Evolutionary conservation across 306 rosid genomes (phyloP).

Genomic region (Fragaria ananassa): DNA sequence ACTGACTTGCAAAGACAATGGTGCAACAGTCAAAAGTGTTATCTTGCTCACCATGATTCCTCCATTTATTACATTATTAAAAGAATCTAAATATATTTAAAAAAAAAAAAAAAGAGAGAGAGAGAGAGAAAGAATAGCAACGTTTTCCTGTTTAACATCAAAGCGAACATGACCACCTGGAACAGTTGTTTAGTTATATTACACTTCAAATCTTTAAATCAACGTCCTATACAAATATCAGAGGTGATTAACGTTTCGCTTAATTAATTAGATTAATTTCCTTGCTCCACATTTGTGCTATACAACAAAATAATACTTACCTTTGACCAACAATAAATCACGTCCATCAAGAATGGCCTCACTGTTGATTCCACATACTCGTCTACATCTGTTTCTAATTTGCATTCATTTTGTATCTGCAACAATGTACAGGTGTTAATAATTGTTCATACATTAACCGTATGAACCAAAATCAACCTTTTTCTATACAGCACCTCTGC

Average conservation of each 20-base stretch:
- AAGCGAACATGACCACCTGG: not conserved
- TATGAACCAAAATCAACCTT: constrained; percentile 8
- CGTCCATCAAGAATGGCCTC: constrained; percentile 97
- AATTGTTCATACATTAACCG: constrained; percentile 4
- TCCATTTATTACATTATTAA: not conserved
- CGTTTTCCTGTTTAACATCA: not conserved
- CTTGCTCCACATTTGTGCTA: not conserved
- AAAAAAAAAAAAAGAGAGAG: not conserved
- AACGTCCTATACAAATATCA: not conserved
- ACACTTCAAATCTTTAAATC: not conserved
- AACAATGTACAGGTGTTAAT: constrained; percentile 17
- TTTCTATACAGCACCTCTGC: constrained; percentile 66
- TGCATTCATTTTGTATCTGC: constrained; percentile 96
- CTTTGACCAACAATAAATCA: constrained; percentile 94
- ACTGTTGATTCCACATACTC: constrained; percentile 96
- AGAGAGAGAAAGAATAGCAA: not conserved
- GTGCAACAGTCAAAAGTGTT: not conserved
- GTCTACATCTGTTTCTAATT: constrained; percentile 73
- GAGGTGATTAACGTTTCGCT: too few relatives aligned
- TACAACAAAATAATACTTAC: constrained; percentile 42
- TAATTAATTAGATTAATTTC: not conserved
- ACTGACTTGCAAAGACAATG: not conserved
- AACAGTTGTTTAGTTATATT: not conserved
- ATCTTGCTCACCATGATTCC: not conserved
- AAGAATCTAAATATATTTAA: not conserved